Base-by-base conservation (phyloP, 2,329 filamentous ascomycete genomes). In the Didymella arachidicola region DNA sequence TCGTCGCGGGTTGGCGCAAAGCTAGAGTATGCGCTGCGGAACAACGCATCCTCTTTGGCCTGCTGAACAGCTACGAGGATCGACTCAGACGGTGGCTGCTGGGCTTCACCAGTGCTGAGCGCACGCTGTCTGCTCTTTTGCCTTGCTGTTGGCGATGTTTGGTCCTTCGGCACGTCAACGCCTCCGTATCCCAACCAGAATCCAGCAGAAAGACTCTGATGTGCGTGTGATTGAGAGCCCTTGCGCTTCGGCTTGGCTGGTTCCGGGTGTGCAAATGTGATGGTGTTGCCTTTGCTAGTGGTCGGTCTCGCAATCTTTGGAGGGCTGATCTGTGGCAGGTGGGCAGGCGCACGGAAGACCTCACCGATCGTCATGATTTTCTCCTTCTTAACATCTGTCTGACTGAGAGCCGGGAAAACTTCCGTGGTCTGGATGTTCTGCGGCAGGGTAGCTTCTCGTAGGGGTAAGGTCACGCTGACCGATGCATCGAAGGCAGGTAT, bases 1-100 rank as follows among this genome's bases (percentile, higher is more conserved):
- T 93, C 88, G 73, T 94, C 91, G 66, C 86, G 88, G 50, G 85
- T 87, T 0, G 91, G 91, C 6, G 91, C 91, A 73, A 93, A 94
- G 69, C 89, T 90, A 0, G 89, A 92, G 74, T 93, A 94, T 1
- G 88, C 90, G 53, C 89, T 87, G 29, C 89, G 84, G 71, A 93
- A 94, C 10, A 93, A 79, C 0, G 88, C 84, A 65, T 93, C 90
- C 77, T 92, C 86, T 72, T 89, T 89, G 3, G 86, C 84, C 66
- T 86, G 80, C 69, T 90, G 71, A 4, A 75, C 65, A 14, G 77
- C 77, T n/a, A 70, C 70, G 10, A 76, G 65, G 11, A 76, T 72
- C 0, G 74, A 72, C 46, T 80, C 78, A 14, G 78, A 77, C 1
- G 74, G 71, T 46, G 66, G 72, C 83, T 83, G 84, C 76, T 87